phyloP scores from a whole-genome alignment of 108 stramenopile species.

The Pseudonitzschia pungens region DNA sequence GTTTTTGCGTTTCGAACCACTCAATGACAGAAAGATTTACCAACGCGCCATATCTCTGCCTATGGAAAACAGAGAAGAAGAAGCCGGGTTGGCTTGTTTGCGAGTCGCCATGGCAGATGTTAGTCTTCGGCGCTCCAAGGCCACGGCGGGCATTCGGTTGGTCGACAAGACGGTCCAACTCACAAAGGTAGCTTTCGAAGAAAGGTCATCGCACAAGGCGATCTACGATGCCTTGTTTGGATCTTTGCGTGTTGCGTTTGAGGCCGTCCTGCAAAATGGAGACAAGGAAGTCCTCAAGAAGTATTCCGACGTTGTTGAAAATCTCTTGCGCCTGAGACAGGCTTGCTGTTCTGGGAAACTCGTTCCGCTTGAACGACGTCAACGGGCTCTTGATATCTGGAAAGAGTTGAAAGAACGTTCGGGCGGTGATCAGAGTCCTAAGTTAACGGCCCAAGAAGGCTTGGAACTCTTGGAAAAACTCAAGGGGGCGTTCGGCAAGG shows the following conservation, averaged over 20 bases:
- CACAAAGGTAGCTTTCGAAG: conserved; percentile 30
- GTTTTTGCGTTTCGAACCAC: conserved; percentile 49
- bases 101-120: conserved; percentile 53
- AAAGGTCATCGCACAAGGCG: conserved; percentile 38
- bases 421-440: conserved; percentile 10
- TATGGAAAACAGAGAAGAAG: conserved; percentile 52
- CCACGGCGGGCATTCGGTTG: conserved; percentile 18
- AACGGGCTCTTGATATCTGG: conserved; percentile 44
- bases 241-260: conserved; percentile 30
- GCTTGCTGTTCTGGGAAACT: conserved; percentile 54
- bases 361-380: conserved; percentile 19
- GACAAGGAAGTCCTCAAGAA: conserved; percentile 6
- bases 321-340: conserved; percentile 60
- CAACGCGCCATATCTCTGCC: conserved; percentile 50
- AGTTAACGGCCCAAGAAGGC: conserved; percentile 61
- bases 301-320: conserved; percentile 51
- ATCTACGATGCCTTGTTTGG: conserved; percentile 57
- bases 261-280: conserved; percentile 30
- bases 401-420: conserved; percentile 30
- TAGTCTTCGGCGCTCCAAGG: conserved; percentile 50
- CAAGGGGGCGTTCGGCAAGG: conserved; percentile 36
- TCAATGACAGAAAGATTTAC: conserved; percentile 47
- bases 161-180: conserved; percentile 48
- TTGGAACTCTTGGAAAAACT: conserved; percentile 55
- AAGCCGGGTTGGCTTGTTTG: conserved; percentile 49